Base-by-base conservation (phyloP, 352 stramenopile species). In the Phytophthora citricola region DNA sequence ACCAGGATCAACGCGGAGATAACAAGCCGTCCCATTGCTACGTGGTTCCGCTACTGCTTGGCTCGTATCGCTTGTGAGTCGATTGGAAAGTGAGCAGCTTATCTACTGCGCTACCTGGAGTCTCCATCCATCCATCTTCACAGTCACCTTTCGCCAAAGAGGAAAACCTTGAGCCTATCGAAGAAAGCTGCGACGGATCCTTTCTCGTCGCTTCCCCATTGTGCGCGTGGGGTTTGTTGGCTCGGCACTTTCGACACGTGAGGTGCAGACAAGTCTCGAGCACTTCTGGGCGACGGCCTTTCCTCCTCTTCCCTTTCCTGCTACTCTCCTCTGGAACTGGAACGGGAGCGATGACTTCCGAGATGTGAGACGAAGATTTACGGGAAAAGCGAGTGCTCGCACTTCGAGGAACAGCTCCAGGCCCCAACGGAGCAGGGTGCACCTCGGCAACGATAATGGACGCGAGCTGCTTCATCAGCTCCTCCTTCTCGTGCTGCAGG, bases 211-310 rank as follows among this genome's bases (percentile, higher is more conserved):
- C 53, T 70, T 39, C 54, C 50, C 54, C 66, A 39, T 61, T 67
- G 45, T 66, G 63, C 8, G 50, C 22, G 34, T 75, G 73, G 8
- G 59, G 66, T 58, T 54, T 49, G 26, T 71, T 73, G 1, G 51
- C 46, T 2, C 68, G 72, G n/a, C 76, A 83, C 17, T 83, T 78
- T 5, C 66, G 74, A 60, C 81, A 90, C 1, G 83, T 89, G 43
- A 89, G 78, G 69, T 91, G 83, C 1, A 91, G 76, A 75, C 83
- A 91, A 50, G 70, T 85, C 66, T 91, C 79, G 29, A 91, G 75
- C 7, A 90, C 81, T 50, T 91, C 81, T 4, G 80, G 80, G 55
- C 73, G 84, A 34, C 70, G 77, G 0, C 52, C 69, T 43, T 57
- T 77, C 29, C 46, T 64, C 43, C 58, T 77, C 11, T 46, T 72